Percentiles rank a stretch among this genome's conserved stretches.
Conservation (phyloP, 495 filamentous ascomycete species). For the Xylaria curta region DNA sequence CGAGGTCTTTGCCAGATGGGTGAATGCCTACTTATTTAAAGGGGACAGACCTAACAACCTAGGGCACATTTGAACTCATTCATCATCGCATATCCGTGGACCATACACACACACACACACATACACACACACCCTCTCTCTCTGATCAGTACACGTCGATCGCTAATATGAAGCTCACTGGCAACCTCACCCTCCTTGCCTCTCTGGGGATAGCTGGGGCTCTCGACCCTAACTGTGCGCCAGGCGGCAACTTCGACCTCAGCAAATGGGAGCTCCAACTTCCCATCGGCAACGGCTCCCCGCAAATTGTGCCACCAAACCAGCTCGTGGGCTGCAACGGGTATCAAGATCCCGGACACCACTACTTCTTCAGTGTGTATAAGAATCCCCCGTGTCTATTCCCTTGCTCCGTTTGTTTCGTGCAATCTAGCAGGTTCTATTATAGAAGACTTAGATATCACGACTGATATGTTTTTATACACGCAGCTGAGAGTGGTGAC, state of each 20-base stretch:
- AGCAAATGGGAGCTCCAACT: constrained; percentile 45
- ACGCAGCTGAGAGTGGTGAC: constrained; percentile 36
- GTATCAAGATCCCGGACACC: constrained; percentile 35
- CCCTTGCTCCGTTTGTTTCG: too few species aligned
- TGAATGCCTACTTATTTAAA: not conserved
- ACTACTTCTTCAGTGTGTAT: constrained; percentile 51
- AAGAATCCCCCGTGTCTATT: too few species aligned
- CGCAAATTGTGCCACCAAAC: constrained; percentile 35
- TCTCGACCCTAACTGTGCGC: constrained; percentile 42
- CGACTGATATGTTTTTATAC: too few species aligned
- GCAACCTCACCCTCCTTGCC: constrained; percentile 8
- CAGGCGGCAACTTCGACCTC: constrained; percentile 49
- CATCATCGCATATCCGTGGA: not conserved
- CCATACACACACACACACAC: not conserved
- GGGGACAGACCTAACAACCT: not conserved
- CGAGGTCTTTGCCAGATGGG: not conserved
- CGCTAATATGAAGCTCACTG: constrained; percentile 7
- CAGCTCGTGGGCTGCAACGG: constrained; percentile 44
- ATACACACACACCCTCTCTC: not conserved
- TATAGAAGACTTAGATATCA: too few species aligned
- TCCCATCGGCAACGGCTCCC: constrained; percentile 41
- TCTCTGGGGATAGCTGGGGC: constrained; percentile 20
- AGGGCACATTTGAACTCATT: not conserved
- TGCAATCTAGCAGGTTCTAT: too few species aligned
- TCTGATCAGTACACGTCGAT: not conserved